These are phyloP conservation scores for Colletotrichum incanum DNA, from an alignment of 2,329 filamentous ascomycete species.

Conservation along the genomic window DNA sequence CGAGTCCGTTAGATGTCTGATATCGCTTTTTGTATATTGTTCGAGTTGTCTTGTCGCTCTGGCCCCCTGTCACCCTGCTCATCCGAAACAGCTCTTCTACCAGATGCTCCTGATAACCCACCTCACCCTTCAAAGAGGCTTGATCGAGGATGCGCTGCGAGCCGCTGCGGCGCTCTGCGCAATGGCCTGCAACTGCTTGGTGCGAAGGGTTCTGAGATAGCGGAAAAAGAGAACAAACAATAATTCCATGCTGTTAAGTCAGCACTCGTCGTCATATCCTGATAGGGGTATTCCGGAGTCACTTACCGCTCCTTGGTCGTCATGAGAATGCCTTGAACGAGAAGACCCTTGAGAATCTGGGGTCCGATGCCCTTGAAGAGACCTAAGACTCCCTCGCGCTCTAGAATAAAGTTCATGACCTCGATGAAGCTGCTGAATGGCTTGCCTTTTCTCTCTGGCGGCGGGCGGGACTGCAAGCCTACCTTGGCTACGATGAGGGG, in stretches of 20 bases:
- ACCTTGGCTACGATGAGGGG: conserved; percentile 98
- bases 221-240: conserved; percentile 89
- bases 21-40: not conserved
- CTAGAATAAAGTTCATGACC: conserved; percentile 93
- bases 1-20: not conserved
- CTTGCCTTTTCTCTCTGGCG: conserved; percentile 86
- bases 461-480: conserved; percentile 93
- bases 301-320: conserved; percentile 96
- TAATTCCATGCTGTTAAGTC: conserved; percentile 80
- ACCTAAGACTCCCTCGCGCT: conserved; percentile 86
- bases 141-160: conserved; percentile 16
- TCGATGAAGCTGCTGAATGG: conserved; percentile 95
- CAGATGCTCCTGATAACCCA: not conserved
- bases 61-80: not conserved
- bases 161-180: conserved; percentile 73
- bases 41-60: not conserved
- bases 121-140: conserved; percentile 16
- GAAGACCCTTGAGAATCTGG: conserved; percentile 90
- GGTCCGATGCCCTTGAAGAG: conserved; percentile 98
- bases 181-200: conserved; percentile 78
- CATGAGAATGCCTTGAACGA: conserved; percentile 97
- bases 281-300: not conserved
- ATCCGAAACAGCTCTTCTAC: not conserved
- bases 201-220: conserved; percentile 81
- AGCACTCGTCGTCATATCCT: conserved; percentile 2